A percentile compares a stretch with the other conserved stretches of the same genome.
phyloP scores from a whole-genome alignment of 2,329 filamentous ascomycete genomes.

The Parastagonospora nodorum region DNA sequence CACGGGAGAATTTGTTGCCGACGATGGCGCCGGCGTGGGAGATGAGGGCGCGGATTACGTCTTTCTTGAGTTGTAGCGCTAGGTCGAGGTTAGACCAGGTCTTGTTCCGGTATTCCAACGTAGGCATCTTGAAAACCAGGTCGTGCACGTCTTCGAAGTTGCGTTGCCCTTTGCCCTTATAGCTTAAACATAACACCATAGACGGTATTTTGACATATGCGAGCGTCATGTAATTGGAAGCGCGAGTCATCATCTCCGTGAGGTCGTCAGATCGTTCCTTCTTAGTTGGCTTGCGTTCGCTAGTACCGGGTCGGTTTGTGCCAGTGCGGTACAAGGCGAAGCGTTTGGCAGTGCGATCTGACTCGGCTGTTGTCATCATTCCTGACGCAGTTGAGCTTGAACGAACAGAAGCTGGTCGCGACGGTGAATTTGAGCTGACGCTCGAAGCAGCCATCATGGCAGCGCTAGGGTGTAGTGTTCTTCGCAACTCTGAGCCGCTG shows the following conservation, averaged over 20 bases:
- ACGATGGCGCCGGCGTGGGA: slow-evolving; percentile 96
- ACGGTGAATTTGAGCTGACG: slow-evolving; percentile 16
- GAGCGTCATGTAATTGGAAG: slow-evolving; percentile 97
- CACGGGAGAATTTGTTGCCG: slow-evolving; percentile 93
- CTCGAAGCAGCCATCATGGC: slow-evolving; percentile 17
- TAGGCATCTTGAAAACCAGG: slow-evolving; percentile 93
- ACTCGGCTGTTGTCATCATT: slow-evolving; percentile 30
- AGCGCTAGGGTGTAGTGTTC: slow-evolving; percentile 37
- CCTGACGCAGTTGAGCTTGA: slow-evolving; percentile 30
- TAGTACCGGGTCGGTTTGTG: slow-evolving; percentile 35
- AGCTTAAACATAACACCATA: slow-evolving; percentile 92
- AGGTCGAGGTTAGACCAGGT: slow-evolving; percentile 98
- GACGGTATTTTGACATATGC: slow-evolving; percentile 94
- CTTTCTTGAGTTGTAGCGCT: slow-evolving; percentile 88
- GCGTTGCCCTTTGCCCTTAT: slow-evolving; percentile 93
- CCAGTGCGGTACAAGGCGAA: slow-evolving; percentile 48
- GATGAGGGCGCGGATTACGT: slow-evolving; percentile 90
- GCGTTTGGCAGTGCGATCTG: slow-evolving; percentile 44
- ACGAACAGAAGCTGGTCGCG: slow-evolving; percentile 38
- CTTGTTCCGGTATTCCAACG: slow-evolving; percentile 96
- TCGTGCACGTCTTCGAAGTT: slow-evolving; percentile 97
- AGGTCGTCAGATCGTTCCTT: slow-evolving; percentile 82
- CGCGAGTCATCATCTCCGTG: slow-evolving; percentile 93
- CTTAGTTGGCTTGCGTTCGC: slow-evolving; percentile 53
- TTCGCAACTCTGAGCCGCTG: slow-evolving; percentile 37